These are phyloP conservation scores for Corymbia citriodora DNA, from an alignment of 441 rosid genomes.

Conservation along the genomic window DNA sequence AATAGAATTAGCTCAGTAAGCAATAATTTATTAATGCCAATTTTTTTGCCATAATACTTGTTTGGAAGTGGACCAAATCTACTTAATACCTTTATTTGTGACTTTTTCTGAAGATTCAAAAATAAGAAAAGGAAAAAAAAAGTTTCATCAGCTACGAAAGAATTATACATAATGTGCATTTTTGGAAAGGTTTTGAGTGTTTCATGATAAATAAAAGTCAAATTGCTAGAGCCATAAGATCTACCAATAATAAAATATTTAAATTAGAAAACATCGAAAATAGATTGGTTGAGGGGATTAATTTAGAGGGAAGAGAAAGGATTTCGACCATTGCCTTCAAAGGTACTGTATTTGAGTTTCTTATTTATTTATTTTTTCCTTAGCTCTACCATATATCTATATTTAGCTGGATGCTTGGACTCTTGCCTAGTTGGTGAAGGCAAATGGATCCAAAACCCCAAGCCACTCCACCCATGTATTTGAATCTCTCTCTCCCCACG, in stretches of 20 bases:
- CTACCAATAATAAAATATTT: too few species aligned
- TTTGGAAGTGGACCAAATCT: neutral
- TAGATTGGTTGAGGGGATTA: neutral
- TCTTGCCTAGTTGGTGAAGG: neutral
- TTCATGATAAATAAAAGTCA: neutral
- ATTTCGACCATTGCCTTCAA: neutral
- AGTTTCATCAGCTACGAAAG: neutral
- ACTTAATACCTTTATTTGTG: neutral
- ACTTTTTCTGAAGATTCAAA: neutral
- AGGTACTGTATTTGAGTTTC: neutral
- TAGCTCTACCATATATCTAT: neutral
- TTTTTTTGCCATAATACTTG: neutral
- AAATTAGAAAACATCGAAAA: neutral
- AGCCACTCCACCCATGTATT: neutral
- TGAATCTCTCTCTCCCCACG: neutral
- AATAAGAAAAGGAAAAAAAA: neutral
- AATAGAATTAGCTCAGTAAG: neutral
- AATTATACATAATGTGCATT: rapidly evolving
- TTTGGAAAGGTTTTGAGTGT: neutral
- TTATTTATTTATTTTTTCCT: neutral
- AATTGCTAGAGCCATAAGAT: neutral
- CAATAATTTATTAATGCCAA: too few species aligned
- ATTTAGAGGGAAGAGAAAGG: neutral
- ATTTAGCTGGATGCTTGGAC: neutral
- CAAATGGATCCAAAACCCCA: neutral